A percentile compares a stretch with the other conserved stretches of the same genome.
phyloP scores from a whole-genome alignment of 2,329 filamentous ascomycete genomes.

The Aspergillus glaucus region DNA sequence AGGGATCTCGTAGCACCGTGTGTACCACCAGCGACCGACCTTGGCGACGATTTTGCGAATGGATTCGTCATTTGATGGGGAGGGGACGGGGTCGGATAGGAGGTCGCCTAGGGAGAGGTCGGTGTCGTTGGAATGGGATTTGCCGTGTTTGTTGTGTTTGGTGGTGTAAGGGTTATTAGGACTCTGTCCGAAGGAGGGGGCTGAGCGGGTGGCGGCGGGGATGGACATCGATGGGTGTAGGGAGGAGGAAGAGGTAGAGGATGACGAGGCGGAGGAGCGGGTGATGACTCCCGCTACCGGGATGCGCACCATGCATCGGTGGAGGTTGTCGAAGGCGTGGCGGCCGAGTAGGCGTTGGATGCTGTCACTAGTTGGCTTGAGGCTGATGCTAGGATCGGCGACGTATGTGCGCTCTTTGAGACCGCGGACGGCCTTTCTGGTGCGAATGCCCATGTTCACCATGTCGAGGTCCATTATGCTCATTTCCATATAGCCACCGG shows the following conservation, averaged over 20 bases:
- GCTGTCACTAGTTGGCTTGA: conserved; percentile 44
- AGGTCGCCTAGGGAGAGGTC: conserved; percentile 58
- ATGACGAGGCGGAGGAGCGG: conserved; percentile 36
- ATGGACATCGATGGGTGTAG: conserved; percentile 28
- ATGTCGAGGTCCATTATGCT: conserved; percentile 46
- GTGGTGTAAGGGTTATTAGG: background rate
- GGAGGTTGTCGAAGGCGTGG: conserved; percentile 44
- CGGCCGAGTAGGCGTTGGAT: conserved; percentile 41
- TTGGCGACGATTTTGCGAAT: conserved; percentile 89
- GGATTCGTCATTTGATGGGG: conserved; percentile 66
- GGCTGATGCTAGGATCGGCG: conserved; percentile 36
- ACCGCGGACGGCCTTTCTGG: conserved; percentile 39
- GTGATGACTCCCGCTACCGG: conserved; percentile 42
- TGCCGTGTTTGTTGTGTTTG: conserved; percentile 9
- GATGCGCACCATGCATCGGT: conserved; percentile 44
- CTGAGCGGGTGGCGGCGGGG: conserved; percentile 9
- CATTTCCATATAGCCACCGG: conserved; percentile 45
- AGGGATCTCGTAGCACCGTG: conserved; percentile 76
- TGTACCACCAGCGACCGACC: conserved; percentile 96
- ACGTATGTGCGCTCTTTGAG: conserved; percentile 43
- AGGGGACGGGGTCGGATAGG: conserved; percentile 65
- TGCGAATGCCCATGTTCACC: conserved; percentile 44
- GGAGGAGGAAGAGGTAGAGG: conserved; percentile 34
- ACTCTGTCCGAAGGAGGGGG: background rate
- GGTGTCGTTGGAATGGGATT: conserved; percentile 31